These are phyloP conservation scores for Echinochloa phyllopogon DNA, from an alignment of 176 grass and related monocot species.

Conservation along the genomic window DNA sequence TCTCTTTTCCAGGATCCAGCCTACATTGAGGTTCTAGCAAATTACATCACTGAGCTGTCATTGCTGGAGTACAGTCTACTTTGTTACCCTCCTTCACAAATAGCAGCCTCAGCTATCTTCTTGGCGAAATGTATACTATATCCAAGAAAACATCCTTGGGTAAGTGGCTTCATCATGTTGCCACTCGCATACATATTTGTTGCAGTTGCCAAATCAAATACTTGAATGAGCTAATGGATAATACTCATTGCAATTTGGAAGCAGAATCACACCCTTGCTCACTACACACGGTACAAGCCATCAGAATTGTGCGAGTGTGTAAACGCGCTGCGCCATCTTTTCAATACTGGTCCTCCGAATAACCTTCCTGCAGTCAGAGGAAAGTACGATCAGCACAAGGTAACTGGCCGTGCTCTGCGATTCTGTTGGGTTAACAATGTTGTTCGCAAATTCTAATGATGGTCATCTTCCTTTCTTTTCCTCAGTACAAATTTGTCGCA, in stretches of 20 bases:
- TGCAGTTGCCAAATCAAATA: neutral
- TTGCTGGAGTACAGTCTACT: slow-evolving; percentile 93
- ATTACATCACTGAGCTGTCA: slow-evolving; percentile 86
- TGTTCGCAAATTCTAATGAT: slow-evolving; percentile 10
- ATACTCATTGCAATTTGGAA: slow-evolving; percentile 23
- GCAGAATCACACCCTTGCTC: slow-evolving; percentile 77
- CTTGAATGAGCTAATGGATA: slow-evolving; percentile 28
- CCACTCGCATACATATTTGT: neutral
- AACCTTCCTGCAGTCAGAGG: slow-evolving; percentile 95
- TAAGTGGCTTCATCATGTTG: slow-evolving; percentile 21
- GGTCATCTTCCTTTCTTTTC: neutral
- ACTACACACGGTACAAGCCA: slow-evolving; percentile 80
- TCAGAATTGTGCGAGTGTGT: slow-evolving; percentile 76
- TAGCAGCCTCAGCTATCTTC: slow-evolving; percentile 89
- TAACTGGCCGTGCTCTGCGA: slow-evolving; percentile 21
- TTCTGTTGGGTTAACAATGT: slow-evolving; percentile 3
- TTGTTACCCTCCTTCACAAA: slow-evolving; percentile 72
- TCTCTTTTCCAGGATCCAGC: slow-evolving; percentile 61
- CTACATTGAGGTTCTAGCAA: slow-evolving; percentile 85
- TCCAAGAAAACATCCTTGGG: slow-evolving; percentile 88
- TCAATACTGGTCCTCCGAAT: slow-evolving; percentile 63
- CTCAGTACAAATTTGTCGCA: slow-evolving; percentile 89
- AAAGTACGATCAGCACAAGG: slow-evolving; percentile 96
- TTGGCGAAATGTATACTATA: slow-evolving; percentile 88
- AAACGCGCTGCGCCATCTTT: slow-evolving; percentile 60